Evolutionary conservation across 75 land plant genomes (phyloP), one percentile per base, ranked within the genome.

Genomic region (Cupressus sempervirens): DNA sequence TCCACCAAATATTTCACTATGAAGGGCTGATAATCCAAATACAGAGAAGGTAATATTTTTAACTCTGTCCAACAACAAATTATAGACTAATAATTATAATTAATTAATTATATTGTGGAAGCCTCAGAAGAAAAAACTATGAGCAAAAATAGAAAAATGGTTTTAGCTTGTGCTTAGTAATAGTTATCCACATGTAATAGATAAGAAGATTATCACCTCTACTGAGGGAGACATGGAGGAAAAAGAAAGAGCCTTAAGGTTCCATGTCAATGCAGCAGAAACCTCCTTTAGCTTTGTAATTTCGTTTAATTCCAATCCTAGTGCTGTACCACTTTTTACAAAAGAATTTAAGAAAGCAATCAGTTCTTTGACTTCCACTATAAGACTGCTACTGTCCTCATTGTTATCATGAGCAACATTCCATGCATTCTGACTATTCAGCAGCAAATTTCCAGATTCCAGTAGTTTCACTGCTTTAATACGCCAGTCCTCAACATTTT

Each of bases 181-280:
- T 23, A 70, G 7, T 29, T 30, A 70, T 29, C 30, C 36, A 70
- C 11, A 32, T 32, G 12, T 52, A 54, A 34, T 18, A 32, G 26
- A 82, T 29, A 23, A 82, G 35, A 53, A 7, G 26, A 52, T 41
- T 34, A 53, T 82, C 36, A 82, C 83, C 83, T 53, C 83, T 82
- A 50, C 0, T 16, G 83, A 50, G 14, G 83, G 83, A 26, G 83
- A 82, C 83, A 32, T 82, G 10, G 83, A 82, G 32, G 62, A 52
- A 82, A 82, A 82, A 34, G 83, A 82, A 34, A 82, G 62, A 35
- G 83, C 83, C 40, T 82, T 82, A 3, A 82, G 34, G 65, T 82
- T 82, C 83, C 83, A 82, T 82, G 34, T 50, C 83, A 82, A 35
- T 18, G 83, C 83, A 29, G 62, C 16, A 15, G 38, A 52, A 30